Evolutionary conservation across 768 basidiomycete species (phyloP).

Genomic region (Termitomyces sp.): DNA sequence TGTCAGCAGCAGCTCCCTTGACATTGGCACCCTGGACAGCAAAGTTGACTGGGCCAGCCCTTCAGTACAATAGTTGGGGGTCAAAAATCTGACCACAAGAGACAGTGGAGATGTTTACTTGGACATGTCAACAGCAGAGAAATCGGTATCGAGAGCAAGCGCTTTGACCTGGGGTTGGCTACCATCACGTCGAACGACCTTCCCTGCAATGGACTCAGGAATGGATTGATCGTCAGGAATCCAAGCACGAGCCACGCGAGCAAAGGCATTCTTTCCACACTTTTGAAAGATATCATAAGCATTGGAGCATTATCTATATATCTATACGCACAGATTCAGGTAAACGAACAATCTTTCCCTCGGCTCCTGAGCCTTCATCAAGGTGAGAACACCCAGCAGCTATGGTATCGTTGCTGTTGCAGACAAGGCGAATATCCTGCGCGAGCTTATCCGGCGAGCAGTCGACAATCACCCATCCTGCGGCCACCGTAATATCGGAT

Average conservation of each 20-base stretch:
- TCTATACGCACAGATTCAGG: slow-evolving; percentile 34
- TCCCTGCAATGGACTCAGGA: slow-evolving; percentile 23
- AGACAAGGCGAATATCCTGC: slow-evolving; percentile 49
- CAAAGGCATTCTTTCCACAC: slow-evolving; percentile 39
- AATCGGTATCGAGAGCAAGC: slow-evolving; percentile 38
- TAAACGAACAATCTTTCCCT: slow-evolving; percentile 49
- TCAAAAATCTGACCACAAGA: not conserved
- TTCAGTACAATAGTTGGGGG: not conserved
- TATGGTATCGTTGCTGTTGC: slow-evolving; percentile 24
- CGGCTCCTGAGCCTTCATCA: slow-evolving; percentile 31
- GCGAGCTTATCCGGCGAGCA: slow-evolving; percentile 35
- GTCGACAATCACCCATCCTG: slow-evolving; percentile 48
- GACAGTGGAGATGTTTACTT: slow-evolving; percentile 12
- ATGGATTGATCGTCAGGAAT: slow-evolving; percentile 40
- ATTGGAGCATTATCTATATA: not conserved
- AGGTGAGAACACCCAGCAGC: slow-evolving; percentile 36
- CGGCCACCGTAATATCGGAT: slow-evolving; percentile 42
- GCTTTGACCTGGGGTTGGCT: slow-evolving; percentile 32
- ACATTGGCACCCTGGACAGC: slow-evolving; percentile 28
- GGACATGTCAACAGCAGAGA: slow-evolving; percentile 23
- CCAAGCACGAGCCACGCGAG: slow-evolving; percentile 38
- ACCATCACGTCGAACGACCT: slow-evolving; percentile 30
- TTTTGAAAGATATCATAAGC: slow-evolving; percentile 10
- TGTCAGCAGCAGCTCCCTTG: slow-evolving; percentile 24
- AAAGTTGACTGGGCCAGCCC: slow-evolving; percentile 28